These are phyloP conservation scores for Geum urbanum DNA, from an alignment of 306 rosid species.

Conservation along the genomic window DNA sequence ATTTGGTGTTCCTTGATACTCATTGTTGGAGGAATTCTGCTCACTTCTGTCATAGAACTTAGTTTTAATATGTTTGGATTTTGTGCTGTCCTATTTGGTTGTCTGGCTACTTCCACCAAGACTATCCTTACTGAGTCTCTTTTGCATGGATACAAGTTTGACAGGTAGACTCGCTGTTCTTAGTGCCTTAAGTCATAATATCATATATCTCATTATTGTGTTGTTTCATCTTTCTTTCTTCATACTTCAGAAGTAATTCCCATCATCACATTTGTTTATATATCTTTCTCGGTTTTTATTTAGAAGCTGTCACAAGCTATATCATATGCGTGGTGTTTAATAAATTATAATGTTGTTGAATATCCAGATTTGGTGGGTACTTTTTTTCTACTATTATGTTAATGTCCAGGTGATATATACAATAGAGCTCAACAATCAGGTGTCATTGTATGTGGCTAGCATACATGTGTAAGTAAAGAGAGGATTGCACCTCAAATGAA, in stretches of 20 bases:
- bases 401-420: conserved; percentile 1
- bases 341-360: background rate
- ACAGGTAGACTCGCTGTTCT: conserved; percentile 55
- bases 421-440: background rate
- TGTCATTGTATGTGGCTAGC: background rate
- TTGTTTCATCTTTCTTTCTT: background rate
- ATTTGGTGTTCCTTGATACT: conserved; percentile 91
- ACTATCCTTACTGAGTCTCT: conserved; percentile 92
- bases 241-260: background rate
- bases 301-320: background rate
- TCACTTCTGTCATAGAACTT: conserved; percentile 87
- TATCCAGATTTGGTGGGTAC: background rate
- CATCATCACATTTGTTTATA: background rate
- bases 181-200: conserved; percentile 4
- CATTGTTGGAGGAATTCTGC: conserved; percentile 98
- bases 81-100: conserved; percentile 95
- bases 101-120: conserved; percentile 96
- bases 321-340: background rate
- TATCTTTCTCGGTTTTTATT: background rate
- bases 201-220: background rate
- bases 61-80: conserved; percentile 89
- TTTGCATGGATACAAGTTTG: conserved; percentile 93
- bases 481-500: too few species aligned
- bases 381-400: background rate
- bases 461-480: background rate